Base-by-base conservation (phyloP, 139 green algal species). In the Microglena sp. region DNA sequence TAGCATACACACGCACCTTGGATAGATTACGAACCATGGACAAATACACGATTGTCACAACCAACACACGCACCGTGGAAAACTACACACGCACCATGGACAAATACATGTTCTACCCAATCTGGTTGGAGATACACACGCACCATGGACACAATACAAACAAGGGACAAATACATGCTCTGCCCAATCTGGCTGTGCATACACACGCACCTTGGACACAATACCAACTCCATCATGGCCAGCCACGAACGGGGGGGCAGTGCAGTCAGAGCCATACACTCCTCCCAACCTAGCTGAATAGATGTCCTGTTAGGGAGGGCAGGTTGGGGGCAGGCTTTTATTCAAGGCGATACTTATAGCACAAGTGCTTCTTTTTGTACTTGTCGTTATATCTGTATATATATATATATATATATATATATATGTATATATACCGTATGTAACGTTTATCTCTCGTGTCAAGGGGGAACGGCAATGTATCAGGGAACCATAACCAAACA, bases 251-350 rank as follows among this genome's bases (percentile, higher is more conserved):
- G 87, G 89, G 5, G 62, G 34, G 5, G 73, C 45, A 28, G 62
- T 58, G 5, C 31, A 24, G 0, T 83, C 60, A 0, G 44, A 31
- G 36, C 83, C 81, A 67, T 95, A 91, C 60, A 89, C 11, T 1
- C 82, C 88, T 6, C 88, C 84, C 43, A 82, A 68, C 0, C 74
- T 65, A 1, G 73, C 67, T 3, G 68, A 81, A 78, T 90, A 91
- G 2, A 90, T 27, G 75, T 96, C 89, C n/a, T 46, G 50, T n/a
- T n/a, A n/a, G n/a, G n/a, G n/a, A 71, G 24, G 65, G 65, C 65
- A 71, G 22, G 31, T 60, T 56, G n/a, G 64, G 64, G 5, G 55
- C 55, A n/a, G n/a, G n/a, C n/a, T n/a, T n/a, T n/a, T n/a, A n/a
- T n/a, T n/a, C n/a, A n/a, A n/a, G n/a, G n/a, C n/a, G 31, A 79